A percentile compares a stretch with the other conserved stretches of the same genome.
Evolutionary conservation across 441 rosid species (phyloP).

Genomic region (Bocquillonia castaneifolia): DNA sequence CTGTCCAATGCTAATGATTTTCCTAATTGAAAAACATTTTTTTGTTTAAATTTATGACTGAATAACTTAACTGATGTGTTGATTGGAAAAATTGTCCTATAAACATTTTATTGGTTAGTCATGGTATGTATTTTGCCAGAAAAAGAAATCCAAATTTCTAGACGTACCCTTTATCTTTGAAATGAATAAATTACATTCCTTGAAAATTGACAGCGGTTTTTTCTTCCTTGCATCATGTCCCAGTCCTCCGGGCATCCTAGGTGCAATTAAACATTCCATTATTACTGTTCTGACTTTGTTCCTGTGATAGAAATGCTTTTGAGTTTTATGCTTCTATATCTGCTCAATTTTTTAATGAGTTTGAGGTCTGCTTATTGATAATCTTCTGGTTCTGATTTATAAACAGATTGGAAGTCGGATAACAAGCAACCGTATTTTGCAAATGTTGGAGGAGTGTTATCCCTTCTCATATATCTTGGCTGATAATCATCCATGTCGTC

Average conservation of each 20-base stretch:
- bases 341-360: constrained; percentile 4
- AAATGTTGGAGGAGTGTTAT: constrained; percentile 69
- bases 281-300: background rate
- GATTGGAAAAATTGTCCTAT: background rate
- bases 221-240: background rate
- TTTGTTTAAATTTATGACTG: background rate
- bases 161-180: background rate
- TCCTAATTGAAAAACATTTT: background rate
- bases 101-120: background rate
- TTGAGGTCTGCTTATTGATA: constrained; percentile 22
- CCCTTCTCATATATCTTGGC: constrained; percentile 75
- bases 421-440: constrained; percentile 79
- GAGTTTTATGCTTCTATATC: constrained; percentile 2
- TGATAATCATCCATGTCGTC: constrained; percentile 78
- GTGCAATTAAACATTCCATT: background rate
- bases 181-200: background rate
- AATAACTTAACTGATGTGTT: background rate
- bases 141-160: background rate
- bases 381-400: constrained; percentile 27
- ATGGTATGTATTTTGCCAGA: background rate
- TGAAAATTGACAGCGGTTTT: background rate
- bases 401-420: constrained; percentile 86
- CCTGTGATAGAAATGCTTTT: background rate
- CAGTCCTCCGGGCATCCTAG: background rate
- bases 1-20: background rate